These are phyloP conservation scores for Ceratocystis papillata DNA, from an alignment of 2,329 filamentous ascomycete genomes.

Conservation along the genomic window DNA sequence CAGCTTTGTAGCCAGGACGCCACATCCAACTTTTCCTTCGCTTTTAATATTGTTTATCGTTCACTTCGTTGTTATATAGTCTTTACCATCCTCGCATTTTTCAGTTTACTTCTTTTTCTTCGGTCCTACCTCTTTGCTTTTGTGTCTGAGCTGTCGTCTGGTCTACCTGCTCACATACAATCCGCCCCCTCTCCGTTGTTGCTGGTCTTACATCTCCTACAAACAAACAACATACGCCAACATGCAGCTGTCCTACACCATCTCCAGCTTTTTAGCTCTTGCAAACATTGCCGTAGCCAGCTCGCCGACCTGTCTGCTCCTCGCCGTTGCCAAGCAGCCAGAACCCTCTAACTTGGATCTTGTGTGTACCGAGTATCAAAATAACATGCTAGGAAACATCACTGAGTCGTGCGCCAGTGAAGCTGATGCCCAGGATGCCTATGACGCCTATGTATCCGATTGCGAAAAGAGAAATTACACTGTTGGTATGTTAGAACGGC, in stretches of 20 bases:
- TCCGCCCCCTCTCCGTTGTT: not conserved
- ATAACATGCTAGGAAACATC: conserved; percentile 24
- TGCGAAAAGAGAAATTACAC: conserved; percentile 21
- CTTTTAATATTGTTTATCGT: conserved; percentile 5
- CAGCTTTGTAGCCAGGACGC: conserved; percentile 6
- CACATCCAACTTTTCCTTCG: not conserved
- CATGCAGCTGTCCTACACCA: conserved; percentile 21
- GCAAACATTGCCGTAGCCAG: conserved; percentile 16
- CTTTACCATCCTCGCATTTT: not conserved
- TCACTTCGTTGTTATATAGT: conserved; percentile 16
- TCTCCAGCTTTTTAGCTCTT: conserved; percentile 21
- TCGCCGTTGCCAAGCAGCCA: conserved; percentile 24
- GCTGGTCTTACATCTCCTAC: not conserved
- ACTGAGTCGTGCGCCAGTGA: conserved; percentile 19
- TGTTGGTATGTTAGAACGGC: conserved; percentile 16
- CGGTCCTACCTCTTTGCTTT: not conserved
- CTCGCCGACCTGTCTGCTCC: conserved; percentile 25
- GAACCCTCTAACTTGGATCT: conserved; percentile 19
- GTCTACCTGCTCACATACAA: not conserved
- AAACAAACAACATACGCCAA: not conserved
- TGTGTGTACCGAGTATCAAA: conserved; percentile 24
- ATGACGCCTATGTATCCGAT: conserved; percentile 20
- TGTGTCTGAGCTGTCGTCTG: not conserved
- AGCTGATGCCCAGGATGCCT: conserved; percentile 20
- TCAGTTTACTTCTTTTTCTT: not conserved